Conservation (phyloP, 2,329 filamentous ascomycete species). For the Sordariomycetes sp. region DNA sequence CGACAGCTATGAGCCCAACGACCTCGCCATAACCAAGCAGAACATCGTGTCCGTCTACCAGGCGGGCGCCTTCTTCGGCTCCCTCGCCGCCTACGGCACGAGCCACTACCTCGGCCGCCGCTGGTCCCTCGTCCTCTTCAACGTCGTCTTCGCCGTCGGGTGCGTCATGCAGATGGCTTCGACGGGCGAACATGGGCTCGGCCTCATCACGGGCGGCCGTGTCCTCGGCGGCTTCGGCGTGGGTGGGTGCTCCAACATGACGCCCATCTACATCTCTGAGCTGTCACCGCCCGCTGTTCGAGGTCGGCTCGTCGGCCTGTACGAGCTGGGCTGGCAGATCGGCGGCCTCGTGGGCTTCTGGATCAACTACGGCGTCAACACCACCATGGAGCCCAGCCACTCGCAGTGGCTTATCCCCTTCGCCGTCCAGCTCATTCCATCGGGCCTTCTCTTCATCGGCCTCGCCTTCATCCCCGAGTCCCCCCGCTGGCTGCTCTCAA, state of each 20-base stretch:
- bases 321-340: conserved; percentile 52
- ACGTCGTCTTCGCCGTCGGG: conserved; percentile 53
- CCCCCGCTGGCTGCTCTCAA: conserved; percentile 40
- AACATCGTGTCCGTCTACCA: conserved; percentile 73
- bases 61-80: conserved; percentile 72
- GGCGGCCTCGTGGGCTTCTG: conserved; percentile 52
- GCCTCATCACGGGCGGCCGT: conserved; percentile 46
- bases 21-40: conserved; percentile 48
- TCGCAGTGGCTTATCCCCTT: conserved; percentile 50
- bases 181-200: conserved; percentile 33
- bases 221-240: conserved; percentile 52
- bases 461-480: conserved; percentile 50
- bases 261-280: conserved; percentile 49
- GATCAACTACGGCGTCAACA: conserved; percentile 51
- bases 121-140: conserved; percentile 47
- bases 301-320: conserved; percentile 52
- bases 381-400: conserved; percentile 18
- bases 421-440: conserved; percentile 28
- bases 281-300: conserved; percentile 48
- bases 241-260: conserved; percentile 49
- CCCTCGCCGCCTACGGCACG: conserved; percentile 52
- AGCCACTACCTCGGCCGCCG: conserved; percentile 56
- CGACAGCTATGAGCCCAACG: conserved; percentile 24
- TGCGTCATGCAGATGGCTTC: conserved; percentile 49
- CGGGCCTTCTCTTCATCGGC: conserved; percentile 45